Conservation (phyloP, 306 rosid species). For the Mimosa pudica region DNA sequence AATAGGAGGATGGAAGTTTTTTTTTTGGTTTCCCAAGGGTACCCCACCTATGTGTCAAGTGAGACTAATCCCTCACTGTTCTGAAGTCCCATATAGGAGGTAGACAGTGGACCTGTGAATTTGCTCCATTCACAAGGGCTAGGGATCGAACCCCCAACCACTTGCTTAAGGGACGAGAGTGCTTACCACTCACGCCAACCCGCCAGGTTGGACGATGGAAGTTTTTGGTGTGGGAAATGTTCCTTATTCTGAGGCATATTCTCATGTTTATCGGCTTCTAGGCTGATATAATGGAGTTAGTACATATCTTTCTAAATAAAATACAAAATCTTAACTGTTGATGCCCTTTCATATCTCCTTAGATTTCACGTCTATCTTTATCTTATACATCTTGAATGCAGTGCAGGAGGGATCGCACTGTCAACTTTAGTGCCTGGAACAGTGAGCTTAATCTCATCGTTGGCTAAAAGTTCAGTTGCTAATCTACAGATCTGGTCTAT, state of each 20-base stretch:
- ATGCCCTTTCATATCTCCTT: not conserved
- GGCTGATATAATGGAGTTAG: slow-evolving; percentile 8
- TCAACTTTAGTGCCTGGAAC: slow-evolving; percentile 94
- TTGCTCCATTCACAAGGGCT: too few relatives aligned
- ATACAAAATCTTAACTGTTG: not conserved
- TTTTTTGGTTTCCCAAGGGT: not conserved
- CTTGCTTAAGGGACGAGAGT: too few relatives aligned
- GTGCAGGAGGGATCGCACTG: slow-evolving; percentile 99
- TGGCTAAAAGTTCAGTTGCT: slow-evolving; percentile 81
- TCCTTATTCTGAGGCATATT: slow-evolving; percentile 6
- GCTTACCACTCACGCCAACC: too few relatives aligned
- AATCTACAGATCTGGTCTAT: slow-evolving; percentile 92
- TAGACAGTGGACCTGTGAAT: too few relatives aligned
- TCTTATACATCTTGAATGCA: slow-evolving; percentile 58
- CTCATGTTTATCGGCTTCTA: not conserved
- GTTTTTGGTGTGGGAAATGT: not conserved
- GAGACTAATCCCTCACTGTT: too few relatives aligned
- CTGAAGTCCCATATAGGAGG: too few relatives aligned
- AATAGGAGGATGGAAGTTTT: not conserved
- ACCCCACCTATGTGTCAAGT: too few relatives aligned
- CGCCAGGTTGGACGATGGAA: not conserved
- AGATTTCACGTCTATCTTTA: slow-evolving; percentile 29
- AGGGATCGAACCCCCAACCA: too few relatives aligned
- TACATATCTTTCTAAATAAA: not conserved
- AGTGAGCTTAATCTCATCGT: slow-evolving; percentile 79